Conservation (phyloP, 106 monocot genomes). For the Dendrobium catenatum region DNA sequence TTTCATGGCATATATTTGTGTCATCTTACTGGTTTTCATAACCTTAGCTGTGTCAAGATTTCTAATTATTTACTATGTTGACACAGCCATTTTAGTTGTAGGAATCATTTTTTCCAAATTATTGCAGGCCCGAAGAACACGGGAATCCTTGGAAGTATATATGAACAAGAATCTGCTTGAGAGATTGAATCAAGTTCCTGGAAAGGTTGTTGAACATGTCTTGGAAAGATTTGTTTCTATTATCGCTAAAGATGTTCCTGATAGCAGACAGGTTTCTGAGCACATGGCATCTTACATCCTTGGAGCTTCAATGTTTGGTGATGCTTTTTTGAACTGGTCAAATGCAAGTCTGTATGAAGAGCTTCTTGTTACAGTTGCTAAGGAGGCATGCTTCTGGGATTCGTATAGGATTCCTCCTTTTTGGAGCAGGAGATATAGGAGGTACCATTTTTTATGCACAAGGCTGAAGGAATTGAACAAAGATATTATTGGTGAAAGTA, state of each 20-base stretch:
- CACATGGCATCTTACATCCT: slow-evolving; percentile 48
- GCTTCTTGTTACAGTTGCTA: slow-evolving; percentile 46
- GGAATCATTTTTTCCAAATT: not conserved
- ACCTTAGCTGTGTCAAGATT: not conserved
- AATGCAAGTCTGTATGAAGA: slow-evolving; percentile 43
- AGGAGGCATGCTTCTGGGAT: slow-evolving; percentile 62
- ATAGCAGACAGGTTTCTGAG: slow-evolving; percentile 39
- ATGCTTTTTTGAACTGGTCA: slow-evolving; percentile 55
- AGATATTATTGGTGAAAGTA: slow-evolving; percentile 32
- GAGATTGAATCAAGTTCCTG: slow-evolving; percentile 21
- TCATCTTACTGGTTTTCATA: not conserved
- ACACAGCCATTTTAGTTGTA: not conserved
- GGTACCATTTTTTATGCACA: slow-evolving; percentile 24
- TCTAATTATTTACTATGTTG: not conserved
- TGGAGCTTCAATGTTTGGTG: slow-evolving; percentile 48
- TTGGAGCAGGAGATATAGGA: slow-evolving; percentile 59
- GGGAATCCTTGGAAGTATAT: slow-evolving; percentile 39
- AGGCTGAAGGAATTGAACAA: slow-evolving; percentile 40
- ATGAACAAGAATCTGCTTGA: slow-evolving; percentile 35
- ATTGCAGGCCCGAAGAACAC: slow-evolving; percentile 38
- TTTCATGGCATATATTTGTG: not conserved
- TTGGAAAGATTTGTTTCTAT: slow-evolving; percentile 27
- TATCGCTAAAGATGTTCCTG: slow-evolving; percentile 29
- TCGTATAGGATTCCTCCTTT: slow-evolving; percentile 50
- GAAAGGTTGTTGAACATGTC: slow-evolving; percentile 38